Evolutionary conservation across 164 flowering plant genomes (phyloP), one percentile per base, ranked within the genome.

Genomic region (Kingdonia uniflora): DNA sequence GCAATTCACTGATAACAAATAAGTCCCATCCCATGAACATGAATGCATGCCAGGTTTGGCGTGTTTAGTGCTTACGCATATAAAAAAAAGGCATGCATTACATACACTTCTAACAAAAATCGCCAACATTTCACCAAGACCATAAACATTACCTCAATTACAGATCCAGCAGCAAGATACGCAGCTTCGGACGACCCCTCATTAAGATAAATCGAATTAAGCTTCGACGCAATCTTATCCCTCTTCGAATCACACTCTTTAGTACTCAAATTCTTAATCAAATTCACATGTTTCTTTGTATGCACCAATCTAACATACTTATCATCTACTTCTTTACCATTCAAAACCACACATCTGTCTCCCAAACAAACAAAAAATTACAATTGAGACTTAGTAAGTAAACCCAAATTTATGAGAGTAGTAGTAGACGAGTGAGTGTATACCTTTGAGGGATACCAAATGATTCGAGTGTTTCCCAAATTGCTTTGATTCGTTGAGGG

Each of bases 91-190:
- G n/a, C n/a, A n/a, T n/a, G n/a, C n/a, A n/a, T n/a, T n/a, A n/a
- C n/a, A n/a, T n/a, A n/a, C n/a, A n/a, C n/a, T n/a, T n/a, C n/a
- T n/a, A n/a, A n/a, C n/a, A n/a, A n/a, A n/a, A n/a, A n/a, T n/a
- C n/a, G n/a, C n/a, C n/a, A n/a, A 4, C 4, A 29, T 29, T 29
- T 29, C 4, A 29, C 35, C 35, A 29, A 3, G 35, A 29, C 8
- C 35, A 29, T 29, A 29, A 29, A 3, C 35, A 29, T 29, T 69
- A 85, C 99, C 89, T 89, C 88, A 1, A 83, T 33, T 20, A 83
- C 95, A 39, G 96, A 81, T 24, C 99, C 99, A 44, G 96, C 97
- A 66, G 99, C 92, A 47, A 94, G 84, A 69, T 72, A 89, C 58
- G 99, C 97, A 68, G 96, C 75, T 66, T 87, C 81, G 11, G 96